These are phyloP conservation scores for Monosiga brevicollis DNA, from an alignment of 78 protist genomes.

Conservation along the genomic window DNA sequence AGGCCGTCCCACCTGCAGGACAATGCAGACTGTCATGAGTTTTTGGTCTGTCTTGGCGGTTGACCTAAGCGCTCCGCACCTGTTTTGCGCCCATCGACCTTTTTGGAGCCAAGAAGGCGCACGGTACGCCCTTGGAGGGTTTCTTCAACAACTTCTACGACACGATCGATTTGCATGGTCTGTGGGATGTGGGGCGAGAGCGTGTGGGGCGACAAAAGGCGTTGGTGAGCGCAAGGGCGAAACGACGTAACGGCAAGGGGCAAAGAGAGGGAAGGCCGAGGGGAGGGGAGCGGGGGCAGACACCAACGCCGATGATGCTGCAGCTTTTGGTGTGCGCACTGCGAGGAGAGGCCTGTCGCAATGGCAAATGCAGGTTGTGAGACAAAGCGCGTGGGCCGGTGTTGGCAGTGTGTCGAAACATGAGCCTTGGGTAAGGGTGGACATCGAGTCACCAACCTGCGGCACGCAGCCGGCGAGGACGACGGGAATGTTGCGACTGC, in stretches of 20 bases:
- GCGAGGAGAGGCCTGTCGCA: conserved; percentile 49
- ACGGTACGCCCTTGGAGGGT: conserved; percentile 44
- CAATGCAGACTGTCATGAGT: neutral
- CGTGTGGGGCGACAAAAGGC: neutral
- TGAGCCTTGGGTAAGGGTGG: too few relatives aligned
- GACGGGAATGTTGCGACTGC: conserved; percentile 1
- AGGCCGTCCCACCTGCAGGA: conserved; percentile 22
- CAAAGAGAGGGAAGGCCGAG: too few relatives aligned
- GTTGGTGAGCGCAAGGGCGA: neutral
- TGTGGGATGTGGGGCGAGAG: neutral
- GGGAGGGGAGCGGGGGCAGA: too few relatives aligned
- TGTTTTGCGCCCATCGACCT: too few relatives aligned
- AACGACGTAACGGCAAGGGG: neutral
- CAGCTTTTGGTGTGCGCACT: neutral
- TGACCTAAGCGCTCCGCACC: too few relatives aligned
- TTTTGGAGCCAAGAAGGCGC: conserved; percentile 8
- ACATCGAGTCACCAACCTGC: too few relatives aligned
- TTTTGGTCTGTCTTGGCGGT: neutral
- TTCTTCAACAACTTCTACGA: conserved; percentile 50
- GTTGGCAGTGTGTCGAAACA: too few relatives aligned
- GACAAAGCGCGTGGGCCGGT: too few relatives aligned
- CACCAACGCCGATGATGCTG: conserved; percentile 38
- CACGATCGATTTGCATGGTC: conserved; percentile 41
- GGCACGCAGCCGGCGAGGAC: conserved; percentile 60
- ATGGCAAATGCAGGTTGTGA: too few relatives aligned